Percentiles rank a stretch among this genome's conserved stretches.
phyloP scores from a whole-genome alignment of 805 yeast genomes.

The Kregervanrija fluxuum region DNA sequence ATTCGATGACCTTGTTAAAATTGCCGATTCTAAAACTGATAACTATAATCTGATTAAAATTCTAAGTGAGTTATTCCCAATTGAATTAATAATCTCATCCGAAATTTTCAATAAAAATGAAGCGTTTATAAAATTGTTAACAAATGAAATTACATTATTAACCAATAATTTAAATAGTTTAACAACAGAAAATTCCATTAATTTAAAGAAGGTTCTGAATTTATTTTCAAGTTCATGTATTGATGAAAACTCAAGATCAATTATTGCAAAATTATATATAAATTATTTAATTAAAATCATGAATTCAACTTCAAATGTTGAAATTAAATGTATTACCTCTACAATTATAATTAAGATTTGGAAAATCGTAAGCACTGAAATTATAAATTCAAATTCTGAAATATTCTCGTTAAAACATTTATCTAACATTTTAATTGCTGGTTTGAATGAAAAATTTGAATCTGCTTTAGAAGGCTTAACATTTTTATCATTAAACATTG shows the following conservation, averaged over 20 bases:
- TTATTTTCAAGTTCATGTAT: constrained; percentile 42
- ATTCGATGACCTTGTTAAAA: constrained; percentile 14
- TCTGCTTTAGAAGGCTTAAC: constrained; percentile 29
- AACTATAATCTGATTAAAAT: constrained; percentile 10
- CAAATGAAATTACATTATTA: constrained; percentile 16
- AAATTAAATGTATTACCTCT: constrained; percentile 27
- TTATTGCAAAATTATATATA: constrained; percentile 38
- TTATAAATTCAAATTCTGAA: constrained; percentile 19
- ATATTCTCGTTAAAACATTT: constrained; percentile 28
- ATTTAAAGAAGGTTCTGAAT: constrained; percentile 19
- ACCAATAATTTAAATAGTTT: constrained; percentile 4
- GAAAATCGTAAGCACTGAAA: constrained; percentile 37
- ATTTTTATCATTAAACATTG: constrained; percentile 28
- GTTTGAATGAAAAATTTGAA: constrained; percentile 18
- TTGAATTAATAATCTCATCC: constrained; percentile 11
- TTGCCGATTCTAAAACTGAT: constrained; percentile 9
- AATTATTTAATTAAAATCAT: constrained; percentile 33
- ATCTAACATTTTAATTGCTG: constrained; percentile 23
- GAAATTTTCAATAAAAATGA: constrained; percentile 15
- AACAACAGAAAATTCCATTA: constrained; percentile 1
- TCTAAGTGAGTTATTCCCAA: constrained; percentile 17
- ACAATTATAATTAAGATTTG: constrained; percentile 50
- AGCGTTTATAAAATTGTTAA: constrained; percentile 13
- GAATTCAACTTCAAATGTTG: background rate
- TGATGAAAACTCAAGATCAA: constrained; percentile 41